Conservation (phyloP, 495 filamentous ascomycete species). For the Opeltia flavorubescens region DNA sequence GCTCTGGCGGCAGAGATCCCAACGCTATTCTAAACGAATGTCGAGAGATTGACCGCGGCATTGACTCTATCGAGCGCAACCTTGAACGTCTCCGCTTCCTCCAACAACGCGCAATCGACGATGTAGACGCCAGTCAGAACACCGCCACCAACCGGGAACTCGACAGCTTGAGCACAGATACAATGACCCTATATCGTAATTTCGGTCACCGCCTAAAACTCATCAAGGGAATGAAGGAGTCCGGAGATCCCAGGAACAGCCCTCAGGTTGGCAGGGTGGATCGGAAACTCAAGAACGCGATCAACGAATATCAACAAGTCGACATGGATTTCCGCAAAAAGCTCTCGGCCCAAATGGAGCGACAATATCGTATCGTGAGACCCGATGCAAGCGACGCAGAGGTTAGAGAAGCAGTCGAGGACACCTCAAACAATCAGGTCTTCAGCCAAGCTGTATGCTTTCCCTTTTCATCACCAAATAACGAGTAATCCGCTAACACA, state of each 20-base stretch:
- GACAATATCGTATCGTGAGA: conserved; percentile 79
- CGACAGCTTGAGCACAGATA: conserved; percentile 47
- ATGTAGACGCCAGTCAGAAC: conserved; percentile 37
- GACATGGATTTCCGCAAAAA: conserved; percentile 66
- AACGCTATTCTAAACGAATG: conserved; percentile 74
- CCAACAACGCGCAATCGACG: conserved; percentile 44
- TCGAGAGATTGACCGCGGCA: conserved; percentile 57
- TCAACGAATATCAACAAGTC: conserved; percentile 63
- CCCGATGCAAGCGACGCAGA: conserved; percentile 75
- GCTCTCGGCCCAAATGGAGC: conserved; percentile 65
- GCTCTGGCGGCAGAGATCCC: conserved; percentile 37
- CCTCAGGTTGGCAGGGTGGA: conserved; percentile 70
- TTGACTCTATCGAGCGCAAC: conserved; percentile 57
- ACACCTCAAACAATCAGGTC: conserved; percentile 50
- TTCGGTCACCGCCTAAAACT: conserved; percentile 60
- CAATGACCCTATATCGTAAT: conserved; percentile 65
- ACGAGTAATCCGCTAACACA: conserved; percentile 5
- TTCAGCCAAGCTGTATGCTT: conserved; percentile 67
- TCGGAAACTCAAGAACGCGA: conserved; percentile 59
- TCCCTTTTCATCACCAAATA: conserved; percentile 5
- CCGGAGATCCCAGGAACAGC: conserved; percentile 50
- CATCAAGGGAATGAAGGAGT: conserved; percentile 67
- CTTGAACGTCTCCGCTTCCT: conserved; percentile 43
- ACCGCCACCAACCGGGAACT: conserved; percentile 41
- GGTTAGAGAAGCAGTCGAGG: conserved; percentile 59